A percentile compares a stretch with the other conserved stretches of the same genome.
phyloP scores from a whole-genome alignment of 768 basidiomycete genomes.

The Hygrocybe punicea region DNA sequence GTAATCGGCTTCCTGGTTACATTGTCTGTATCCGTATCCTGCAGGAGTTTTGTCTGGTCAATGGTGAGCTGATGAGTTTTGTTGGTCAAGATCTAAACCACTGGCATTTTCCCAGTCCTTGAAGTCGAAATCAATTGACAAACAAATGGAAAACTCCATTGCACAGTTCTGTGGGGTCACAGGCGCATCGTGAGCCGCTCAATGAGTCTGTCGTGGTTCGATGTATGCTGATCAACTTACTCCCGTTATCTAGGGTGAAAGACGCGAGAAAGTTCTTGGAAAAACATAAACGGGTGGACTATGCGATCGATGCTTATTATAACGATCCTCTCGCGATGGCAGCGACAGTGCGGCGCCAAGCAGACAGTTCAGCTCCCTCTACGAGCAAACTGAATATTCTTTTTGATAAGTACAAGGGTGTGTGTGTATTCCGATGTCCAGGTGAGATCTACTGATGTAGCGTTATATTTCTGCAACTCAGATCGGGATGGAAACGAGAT shows the following conservation, averaged over 20 bases:
- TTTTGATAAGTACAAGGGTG: slow-evolving; percentile 72
- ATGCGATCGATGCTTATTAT: slow-evolving; percentile 72
- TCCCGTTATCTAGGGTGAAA: slow-evolving; percentile 31
- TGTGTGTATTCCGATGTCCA: neutral
- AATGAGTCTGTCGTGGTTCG: neutral
- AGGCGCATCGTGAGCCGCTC: slow-evolving; percentile 59
- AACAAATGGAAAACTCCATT: slow-evolving; percentile 48
- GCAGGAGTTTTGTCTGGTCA: neutral
- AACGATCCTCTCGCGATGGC: slow-evolving; percentile 47
- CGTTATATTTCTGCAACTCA: too few species aligned
- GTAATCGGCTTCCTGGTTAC: neutral
- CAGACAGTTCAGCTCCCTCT: slow-evolving; percentile 36
- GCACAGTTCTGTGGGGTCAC: slow-evolving; percentile 64
- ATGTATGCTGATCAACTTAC: neutral
- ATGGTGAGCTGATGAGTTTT: neutral
- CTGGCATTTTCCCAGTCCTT: too few species aligned
- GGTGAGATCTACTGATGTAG: too few species aligned
- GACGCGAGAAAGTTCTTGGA: slow-evolving; percentile 71
- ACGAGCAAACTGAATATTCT: slow-evolving; percentile 53
- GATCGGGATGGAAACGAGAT: slow-evolving; percentile 64
- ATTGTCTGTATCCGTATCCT: neutral
- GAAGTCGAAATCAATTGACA: slow-evolving; percentile 30
- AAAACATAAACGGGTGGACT: slow-evolving; percentile 63
- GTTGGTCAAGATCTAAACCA: too few species aligned
- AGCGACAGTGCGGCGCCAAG: slow-evolving; percentile 20